These are phyloP conservation scores for Cucumis cinereus DNA, from an alignment of 306 rosid genomes.

Conservation along the genomic window DNA sequence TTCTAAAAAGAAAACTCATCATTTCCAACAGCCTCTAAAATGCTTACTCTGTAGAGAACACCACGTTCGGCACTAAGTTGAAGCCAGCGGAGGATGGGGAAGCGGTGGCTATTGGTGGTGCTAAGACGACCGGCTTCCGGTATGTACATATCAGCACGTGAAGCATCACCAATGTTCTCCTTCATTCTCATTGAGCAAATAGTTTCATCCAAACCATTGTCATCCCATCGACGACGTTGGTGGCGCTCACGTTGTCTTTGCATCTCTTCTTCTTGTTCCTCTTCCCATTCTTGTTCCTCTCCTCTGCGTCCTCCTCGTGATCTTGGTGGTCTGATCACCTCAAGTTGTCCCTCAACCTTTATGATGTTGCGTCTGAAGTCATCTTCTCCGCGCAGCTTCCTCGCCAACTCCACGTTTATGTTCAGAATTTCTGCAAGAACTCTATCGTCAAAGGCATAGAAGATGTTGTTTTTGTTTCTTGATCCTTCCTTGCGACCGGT, in stretches of 20 bases:
- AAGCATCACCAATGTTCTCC: constrained; percentile 23
- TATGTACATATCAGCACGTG: constrained; percentile 25
- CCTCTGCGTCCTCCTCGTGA: not conserved
- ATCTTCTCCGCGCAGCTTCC: constrained; percentile 16
- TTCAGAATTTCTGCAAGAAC: constrained; percentile 26
- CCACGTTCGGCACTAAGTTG: constrained; percentile 32
- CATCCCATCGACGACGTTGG: not conserved
- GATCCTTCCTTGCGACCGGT: not conserved
- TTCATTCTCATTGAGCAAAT: constrained; percentile 16
- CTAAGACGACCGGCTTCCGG: constrained; percentile 28
- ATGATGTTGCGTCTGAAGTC: constrained; percentile 28
- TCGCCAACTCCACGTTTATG: constrained; percentile 14
- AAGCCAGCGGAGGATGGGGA: constrained; percentile 24
- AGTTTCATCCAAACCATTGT: constrained; percentile 25
- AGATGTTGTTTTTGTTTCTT: constrained; percentile 37
- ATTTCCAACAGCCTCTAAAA: not conserved
- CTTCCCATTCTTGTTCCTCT: constrained; percentile 1
- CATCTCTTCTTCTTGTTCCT: not conserved
- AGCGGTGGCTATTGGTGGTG: constrained; percentile 15
- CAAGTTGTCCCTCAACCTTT: constrained; percentile 19
- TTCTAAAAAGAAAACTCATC: too few species aligned
- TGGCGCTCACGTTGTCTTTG: not conserved
- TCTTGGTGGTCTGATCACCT: constrained; percentile 26
- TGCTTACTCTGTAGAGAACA: constrained; percentile 19
- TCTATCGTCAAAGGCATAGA: constrained; percentile 21